Evolutionary conservation across 805 yeast species (phyloP), one percentile per base, ranked within the genome.

Genomic region (Candida dendrica): DNA sequence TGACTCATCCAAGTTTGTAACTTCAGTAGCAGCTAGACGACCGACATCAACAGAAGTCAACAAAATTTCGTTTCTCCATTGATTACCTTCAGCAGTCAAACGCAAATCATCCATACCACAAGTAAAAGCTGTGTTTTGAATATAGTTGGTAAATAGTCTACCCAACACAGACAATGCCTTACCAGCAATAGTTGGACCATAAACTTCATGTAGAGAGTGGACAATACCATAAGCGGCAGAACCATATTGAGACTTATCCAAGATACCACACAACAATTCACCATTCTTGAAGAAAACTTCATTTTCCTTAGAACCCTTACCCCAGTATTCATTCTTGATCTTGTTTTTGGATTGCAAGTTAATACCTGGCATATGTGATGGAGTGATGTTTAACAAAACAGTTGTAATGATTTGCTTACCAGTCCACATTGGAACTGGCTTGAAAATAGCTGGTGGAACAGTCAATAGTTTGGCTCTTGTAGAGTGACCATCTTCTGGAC

Each of bases 61-160:
- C 61, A 95, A 73, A 47, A 93, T 85, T 46, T 88, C 95, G 13
- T 68, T 67, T 72, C 99, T 81, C 91, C 95, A 81, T 46, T 72
- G 58, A 62, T 95, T 90, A 60, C 99, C 99, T 53, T 87, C 95
- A 3, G 64, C 77, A 18, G 98, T 93, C 52, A 95, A 74, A 61
- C 95, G 79, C 63, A 93, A 73, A 69, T 93, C 99, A 63, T 93
- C 99, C 98, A 93, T 95, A 75, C 99, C 98, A 81, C 99, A 93
- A 7, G 98, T 93, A 60, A 93, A 86, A 1, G 96, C 98, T 44
- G 87, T 84, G 69, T 79, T 75, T 77, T 84, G 90, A 57, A 84
- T 89, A 64, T 88, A 93, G 63, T 86, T 88, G 18, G 99, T 95
- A 68, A 95, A 91, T 42, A 93, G 72, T 56, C 98, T 77, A 49